These are phyloP conservation scores for Telopea speciosissima DNA, from an alignment of 177 flowering plant species.

Conservation along the genomic window DNA sequence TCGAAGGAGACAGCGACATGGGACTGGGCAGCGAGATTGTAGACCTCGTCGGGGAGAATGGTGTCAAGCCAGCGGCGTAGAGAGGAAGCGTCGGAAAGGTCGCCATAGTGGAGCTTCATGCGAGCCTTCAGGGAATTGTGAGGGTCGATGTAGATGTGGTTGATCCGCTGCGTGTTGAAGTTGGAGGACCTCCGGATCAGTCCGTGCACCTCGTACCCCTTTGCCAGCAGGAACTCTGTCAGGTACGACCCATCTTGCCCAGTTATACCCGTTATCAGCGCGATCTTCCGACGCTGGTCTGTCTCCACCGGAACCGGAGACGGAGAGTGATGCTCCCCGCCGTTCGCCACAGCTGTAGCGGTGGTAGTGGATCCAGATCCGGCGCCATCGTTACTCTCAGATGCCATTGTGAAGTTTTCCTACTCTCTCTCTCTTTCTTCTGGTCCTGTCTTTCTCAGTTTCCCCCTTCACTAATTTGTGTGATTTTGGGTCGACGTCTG, in stretches of 20 bases:
- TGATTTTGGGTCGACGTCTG: neutral
- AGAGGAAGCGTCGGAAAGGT: conserved; percentile 89
- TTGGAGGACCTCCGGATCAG: conserved; percentile 92
- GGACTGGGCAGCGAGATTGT: conserved; percentile 96
- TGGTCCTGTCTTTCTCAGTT: neutral
- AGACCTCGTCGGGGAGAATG: conserved; percentile 81
- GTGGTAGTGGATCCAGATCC: conserved; percentile 23
- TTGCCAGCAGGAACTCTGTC: conserved; percentile 77
- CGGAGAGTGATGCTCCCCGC: too few relatives aligned
- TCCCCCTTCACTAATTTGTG: neutral
- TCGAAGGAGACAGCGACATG: conserved; percentile 98
- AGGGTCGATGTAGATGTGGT: conserved; percentile 97
- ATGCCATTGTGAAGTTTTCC: conserved; percentile 25
- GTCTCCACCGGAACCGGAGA: conserved; percentile 18
- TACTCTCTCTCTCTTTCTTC: neutral
- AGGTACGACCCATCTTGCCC: conserved; percentile 98
- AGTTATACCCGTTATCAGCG: conserved; percentile 87
- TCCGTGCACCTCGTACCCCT: conserved; percentile 89
- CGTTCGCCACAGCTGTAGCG: neutral
- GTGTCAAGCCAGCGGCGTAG: conserved; percentile 92
- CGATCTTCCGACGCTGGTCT: conserved; percentile 32
- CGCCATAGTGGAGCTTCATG: conserved; percentile 95
- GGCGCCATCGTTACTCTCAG: conserved; percentile 20
- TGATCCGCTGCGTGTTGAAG: conserved; percentile 92
- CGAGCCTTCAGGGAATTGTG: conserved; percentile 73